Conservation (phyloP, 305 asterid genomes). For the Rubia peregrina region DNA sequence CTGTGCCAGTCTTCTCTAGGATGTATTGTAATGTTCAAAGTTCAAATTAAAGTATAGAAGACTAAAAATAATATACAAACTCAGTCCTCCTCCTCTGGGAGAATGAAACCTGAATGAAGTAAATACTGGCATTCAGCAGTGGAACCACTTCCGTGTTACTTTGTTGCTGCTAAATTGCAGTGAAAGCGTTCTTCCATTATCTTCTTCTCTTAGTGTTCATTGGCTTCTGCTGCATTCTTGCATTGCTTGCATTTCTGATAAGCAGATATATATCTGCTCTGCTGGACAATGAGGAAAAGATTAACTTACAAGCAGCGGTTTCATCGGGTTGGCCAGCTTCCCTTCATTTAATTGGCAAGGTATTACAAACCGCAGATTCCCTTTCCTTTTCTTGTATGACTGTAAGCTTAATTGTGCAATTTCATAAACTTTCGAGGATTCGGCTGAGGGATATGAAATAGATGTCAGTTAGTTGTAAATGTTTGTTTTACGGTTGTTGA, state of each 20-base stretch:
- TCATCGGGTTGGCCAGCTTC: constrained; percentile 95
- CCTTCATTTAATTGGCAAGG: constrained; percentile 98
- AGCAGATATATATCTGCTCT: constrained; percentile 92
- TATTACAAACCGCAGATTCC: constrained; percentile 15
- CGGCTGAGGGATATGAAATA: background rate
- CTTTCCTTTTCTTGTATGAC: background rate
- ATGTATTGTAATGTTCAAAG: background rate
- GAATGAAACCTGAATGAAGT: background rate
- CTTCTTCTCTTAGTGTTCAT: background rate
- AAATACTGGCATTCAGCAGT: background rate
- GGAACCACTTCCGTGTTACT: background rate
- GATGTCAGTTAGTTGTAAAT: background rate
- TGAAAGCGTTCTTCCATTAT: background rate
- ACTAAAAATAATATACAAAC: background rate
- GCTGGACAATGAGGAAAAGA: constrained; percentile 49
- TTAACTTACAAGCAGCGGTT: constrained; percentile 59
- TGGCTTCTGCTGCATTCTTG: constrained; percentile 9
- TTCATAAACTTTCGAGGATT: background rate
- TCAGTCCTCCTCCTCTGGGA: background rate
- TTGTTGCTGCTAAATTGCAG: background rate
- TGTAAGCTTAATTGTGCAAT: background rate
- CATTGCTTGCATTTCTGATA: constrained; percentile 15
- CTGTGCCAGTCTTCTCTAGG: background rate
- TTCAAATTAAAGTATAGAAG: background rate
- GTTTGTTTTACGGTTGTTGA: background rate